Evolutionary conservation across 2,329 filamentous ascomycete species (phyloP).

Genomic region (Amesomyces nigricolor): DNA sequence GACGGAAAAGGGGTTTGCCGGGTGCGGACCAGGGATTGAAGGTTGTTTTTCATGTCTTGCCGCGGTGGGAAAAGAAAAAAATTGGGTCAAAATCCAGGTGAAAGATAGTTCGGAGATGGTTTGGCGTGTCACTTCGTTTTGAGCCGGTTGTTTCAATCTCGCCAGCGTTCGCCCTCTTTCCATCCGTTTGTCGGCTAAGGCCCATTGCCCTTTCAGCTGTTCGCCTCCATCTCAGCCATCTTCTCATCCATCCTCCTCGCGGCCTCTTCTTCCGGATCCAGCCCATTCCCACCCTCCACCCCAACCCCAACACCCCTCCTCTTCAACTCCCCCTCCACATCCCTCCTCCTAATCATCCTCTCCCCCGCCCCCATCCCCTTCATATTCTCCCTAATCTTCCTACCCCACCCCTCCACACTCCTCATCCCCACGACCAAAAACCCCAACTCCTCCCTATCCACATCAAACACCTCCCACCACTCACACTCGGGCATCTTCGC

Average conservation of each 20-base stretch:
- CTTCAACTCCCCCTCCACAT: slow-evolving; percentile 56
- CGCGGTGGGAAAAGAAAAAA: neutral
- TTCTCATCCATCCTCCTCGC: slow-evolving; percentile 38
- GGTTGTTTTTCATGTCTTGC: too few species aligned
- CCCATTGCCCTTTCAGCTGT: neutral
- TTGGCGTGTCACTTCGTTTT: too few species aligned
- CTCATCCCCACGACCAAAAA: slow-evolving; percentile 83
- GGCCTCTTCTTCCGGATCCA: slow-evolving; percentile 40
- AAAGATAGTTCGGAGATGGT: too few species aligned
- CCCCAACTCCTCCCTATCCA: slow-evolving; percentile 87
- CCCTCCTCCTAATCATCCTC: slow-evolving; percentile 52
- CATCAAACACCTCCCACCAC: slow-evolving; percentile 99
- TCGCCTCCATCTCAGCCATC: slow-evolving; percentile 28
- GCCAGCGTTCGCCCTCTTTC: too few species aligned
- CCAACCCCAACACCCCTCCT: slow-evolving; percentile 40
- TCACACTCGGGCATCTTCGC: slow-evolving; percentile 75
- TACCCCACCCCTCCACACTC: slow-evolving; percentile 68
- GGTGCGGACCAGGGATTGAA: too few species aligned
- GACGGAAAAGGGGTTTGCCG: neutral
- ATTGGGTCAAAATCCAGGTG: too few species aligned
- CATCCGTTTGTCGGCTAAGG: too few species aligned
- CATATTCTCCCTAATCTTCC: slow-evolving; percentile 53
- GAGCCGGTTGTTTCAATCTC: too few species aligned
- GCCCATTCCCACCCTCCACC: slow-evolving; percentile 30
- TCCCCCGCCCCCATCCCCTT: slow-evolving; percentile 44